phyloP scores from a whole-genome alignment of 2,329 filamentous ascomycete genomes.

The Pseudogymnoascus sp. region DNA sequence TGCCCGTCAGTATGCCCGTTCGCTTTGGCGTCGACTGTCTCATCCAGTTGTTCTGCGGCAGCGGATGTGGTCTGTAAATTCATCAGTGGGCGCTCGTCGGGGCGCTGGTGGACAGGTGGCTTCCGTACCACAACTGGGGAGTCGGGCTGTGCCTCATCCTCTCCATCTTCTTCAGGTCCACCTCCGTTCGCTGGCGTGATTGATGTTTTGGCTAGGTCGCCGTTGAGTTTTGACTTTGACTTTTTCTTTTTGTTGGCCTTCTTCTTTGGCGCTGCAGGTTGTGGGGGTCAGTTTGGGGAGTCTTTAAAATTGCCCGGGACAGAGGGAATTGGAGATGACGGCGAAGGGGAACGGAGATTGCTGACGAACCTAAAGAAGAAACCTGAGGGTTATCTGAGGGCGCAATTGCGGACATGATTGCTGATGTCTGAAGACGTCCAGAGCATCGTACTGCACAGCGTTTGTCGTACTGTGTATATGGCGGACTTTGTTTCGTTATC shows the following conservation, averaged over 20 bases:
- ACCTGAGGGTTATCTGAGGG: slow-evolving; percentile 23
- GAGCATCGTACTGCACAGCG: slow-evolving; percentile 1
- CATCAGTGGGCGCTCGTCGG: slow-evolving; percentile 20
- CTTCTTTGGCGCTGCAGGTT: slow-evolving; percentile 42
- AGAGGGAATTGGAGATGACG: background rate
- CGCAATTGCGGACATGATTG: slow-evolving; percentile 26
- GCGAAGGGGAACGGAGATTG: background rate
- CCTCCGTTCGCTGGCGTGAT: slow-evolving; percentile 28
- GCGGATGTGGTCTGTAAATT: slow-evolving; percentile 13
- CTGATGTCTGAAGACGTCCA: background rate
- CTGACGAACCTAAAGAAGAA: slow-evolving; percentile 25
- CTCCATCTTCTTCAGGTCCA: slow-evolving; percentile 32
- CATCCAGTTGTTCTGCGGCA: slow-evolving; percentile 17
- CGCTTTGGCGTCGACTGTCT: slow-evolving; percentile 14
- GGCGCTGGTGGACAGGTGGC: slow-evolving; percentile 26
- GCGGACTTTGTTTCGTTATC: slow-evolving; percentile 3
- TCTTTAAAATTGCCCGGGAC: background rate
- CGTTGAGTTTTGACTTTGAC: slow-evolving; percentile 34
- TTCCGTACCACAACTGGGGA: slow-evolving; percentile 26
- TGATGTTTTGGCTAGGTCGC: slow-evolving; percentile 25
- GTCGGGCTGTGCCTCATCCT: slow-evolving; percentile 33
- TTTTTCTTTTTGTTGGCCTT: slow-evolving; percentile 48
- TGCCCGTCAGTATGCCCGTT: slow-evolving; percentile 24
- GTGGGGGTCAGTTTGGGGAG: slow-evolving; percentile 20
- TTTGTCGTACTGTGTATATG: background rate